phyloP scores from a whole-genome alignment of 78 protist species.

The Guillardia theta region DNA sequence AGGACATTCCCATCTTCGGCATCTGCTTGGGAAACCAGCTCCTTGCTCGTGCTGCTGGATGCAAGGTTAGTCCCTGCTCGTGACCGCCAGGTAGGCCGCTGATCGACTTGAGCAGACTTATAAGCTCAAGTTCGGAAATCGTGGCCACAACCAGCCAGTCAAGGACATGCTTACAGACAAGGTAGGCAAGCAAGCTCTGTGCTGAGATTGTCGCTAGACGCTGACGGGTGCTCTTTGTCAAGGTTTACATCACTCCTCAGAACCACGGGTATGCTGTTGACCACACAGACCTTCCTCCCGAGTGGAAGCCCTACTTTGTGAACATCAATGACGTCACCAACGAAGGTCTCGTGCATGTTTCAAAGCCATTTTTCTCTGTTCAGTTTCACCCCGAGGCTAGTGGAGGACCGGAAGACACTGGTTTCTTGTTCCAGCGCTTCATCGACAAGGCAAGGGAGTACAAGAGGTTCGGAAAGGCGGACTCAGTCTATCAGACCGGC shows the following conservation, averaged over 20 bases:
- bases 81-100: no score
- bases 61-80: no score
- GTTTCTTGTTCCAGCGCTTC: constrained; percentile 79
- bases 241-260: constrained; percentile 31
- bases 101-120: no score
- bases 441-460: constrained; percentile 12
- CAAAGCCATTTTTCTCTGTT: constrained; percentile 85
- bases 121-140: constrained; percentile 79
- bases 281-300: constrained; percentile 75
- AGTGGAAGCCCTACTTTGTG: constrained; percentile 82
- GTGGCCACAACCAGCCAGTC: constrained; percentile 96
- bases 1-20: constrained; percentile 75
- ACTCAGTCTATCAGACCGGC: not conserved
- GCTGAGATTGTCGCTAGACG: no score
- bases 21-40: constrained; percentile 95
- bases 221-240: not conserved
- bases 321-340: constrained; percentile 92
- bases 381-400: constrained; percentile 98
- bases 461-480: not conserved
- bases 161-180: constrained; percentile 53
- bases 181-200: not conserved
- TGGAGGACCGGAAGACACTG: constrained; percentile 91
- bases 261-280: constrained; percentile 82
- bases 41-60: constrained; percentile 86
- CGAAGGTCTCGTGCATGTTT: constrained; percentile 88